Evolutionary conservation across 2,329 filamentous ascomycete genomes (phyloP), one percentile per base, ranked within the genome.

Genomic region (Hypoxylon sp.): DNA sequence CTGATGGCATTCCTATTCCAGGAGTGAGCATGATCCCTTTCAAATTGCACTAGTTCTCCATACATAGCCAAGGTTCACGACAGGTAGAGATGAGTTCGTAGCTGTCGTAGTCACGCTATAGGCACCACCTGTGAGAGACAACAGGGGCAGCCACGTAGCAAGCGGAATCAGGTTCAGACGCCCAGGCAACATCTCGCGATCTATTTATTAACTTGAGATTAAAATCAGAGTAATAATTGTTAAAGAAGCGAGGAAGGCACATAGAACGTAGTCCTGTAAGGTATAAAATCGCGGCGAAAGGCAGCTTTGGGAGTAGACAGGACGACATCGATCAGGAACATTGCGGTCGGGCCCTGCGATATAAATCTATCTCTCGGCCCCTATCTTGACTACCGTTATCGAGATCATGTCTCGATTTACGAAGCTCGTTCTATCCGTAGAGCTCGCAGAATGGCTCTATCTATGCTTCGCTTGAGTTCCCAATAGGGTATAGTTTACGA

Each of bases 401-500:
- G 10, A 34, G 5, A 14, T 38, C 3, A 38, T 36, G 30, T 11
- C 17, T 52, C 25, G 3, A 36, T 32, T 19, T 50, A 11, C 11
- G 19, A 23, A 55, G 36, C 13, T 17, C 11, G 5, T 55, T 9
- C 36, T 38, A 30, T 21, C 14, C 28, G 21, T 38, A 19, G 17
- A 43, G n/a, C 5, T 36, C 21, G 10, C 30, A 36, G 2, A 36
- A 14, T 19, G 21, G 11, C 23, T 23, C 23, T 32, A 14, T 38
- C 34, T 21, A 53, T 23, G n/a, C 17, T 41, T n/a, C 9, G 38
- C 17, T 11, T n/a, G 14, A 19, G 25, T 9, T 45, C 52, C 52
- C 14, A 11, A 56, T 45, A 13, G 7, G 52, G 52, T 43, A 56
- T 56, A 56, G 52, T 56, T 56, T 56, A 56, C 52, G 52, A 56